Base-by-base conservation (phyloP, 2,329 filamentous ascomycete genomes). In the Cercospora canescens region DNA sequence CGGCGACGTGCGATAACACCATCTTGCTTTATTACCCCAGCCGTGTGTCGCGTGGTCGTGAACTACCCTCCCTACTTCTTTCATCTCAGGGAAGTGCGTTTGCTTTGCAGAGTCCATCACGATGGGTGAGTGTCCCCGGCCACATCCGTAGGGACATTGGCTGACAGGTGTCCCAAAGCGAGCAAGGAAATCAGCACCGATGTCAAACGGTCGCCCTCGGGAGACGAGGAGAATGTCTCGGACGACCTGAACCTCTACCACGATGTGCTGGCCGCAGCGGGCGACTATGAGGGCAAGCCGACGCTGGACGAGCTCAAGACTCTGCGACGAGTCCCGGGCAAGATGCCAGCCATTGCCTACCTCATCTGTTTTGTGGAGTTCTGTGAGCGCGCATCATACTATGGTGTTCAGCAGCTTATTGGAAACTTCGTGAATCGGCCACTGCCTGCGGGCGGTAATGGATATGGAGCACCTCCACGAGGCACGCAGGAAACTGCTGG, bases 351-450 rank as follows among this genome's bases (percentile, higher is more conserved):
- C 16, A 52, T 70, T 28, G 66, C 66, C 54, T 70, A 70, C 54
- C 45, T 70, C 55, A 79, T 84, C 62, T 81, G 81, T 37, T 72
- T 82, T 61, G 81, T 84, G 67, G 81, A 84, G 70, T 77, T 84
- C 5, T 82, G 79, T 73, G 82, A 83, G 71, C 74, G 81, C 16
- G 83, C 83, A 72, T 80, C 81, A 11, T 84, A 74, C 70, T 76
- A 76, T 61, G 75, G 75, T 12, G 75, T 82, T 0, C 79, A 79
- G 0, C 81, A 80, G 1, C 79, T 81, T 16, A 82, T 83, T 62
- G 80, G 82, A 67, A 84, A 84, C 70, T 84, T 83, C 72, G 82
- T 83, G 66, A 74, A 76, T 45, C 72, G 73, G 30, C 67, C 68
- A 12, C 71, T 70, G 5, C 74, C 74, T 2, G 39, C 11, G 1